phyloP scores from a whole-genome alignment of 768 basidiomycete genomes.

The Amanita jacksonii region DNA sequence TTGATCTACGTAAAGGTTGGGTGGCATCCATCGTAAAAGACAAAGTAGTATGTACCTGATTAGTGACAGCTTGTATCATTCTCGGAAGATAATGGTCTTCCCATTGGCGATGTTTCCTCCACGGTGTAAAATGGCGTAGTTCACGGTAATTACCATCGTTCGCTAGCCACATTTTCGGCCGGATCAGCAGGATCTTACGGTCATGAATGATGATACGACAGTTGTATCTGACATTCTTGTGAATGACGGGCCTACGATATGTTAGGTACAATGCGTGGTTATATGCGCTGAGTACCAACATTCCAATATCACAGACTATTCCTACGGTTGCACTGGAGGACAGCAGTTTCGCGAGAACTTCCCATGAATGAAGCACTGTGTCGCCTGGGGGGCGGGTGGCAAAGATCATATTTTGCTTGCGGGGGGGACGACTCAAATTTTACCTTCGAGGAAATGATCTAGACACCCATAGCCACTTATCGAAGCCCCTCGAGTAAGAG shows the following conservation, averaged over 20 bases:
- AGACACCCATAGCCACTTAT: slow-evolving; percentile 91
- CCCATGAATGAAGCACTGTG: slow-evolving; percentile 95
- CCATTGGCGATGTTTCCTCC: slow-evolving; percentile 80
- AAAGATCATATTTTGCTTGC: background rate
- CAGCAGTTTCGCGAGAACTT: slow-evolving; percentile 88
- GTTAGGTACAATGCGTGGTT: background rate
- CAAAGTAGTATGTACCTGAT: slow-evolving; percentile 46
- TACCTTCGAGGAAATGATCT: slow-evolving; percentile 96
- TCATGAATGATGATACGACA: slow-evolving; percentile 87
- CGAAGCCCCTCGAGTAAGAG: background rate
- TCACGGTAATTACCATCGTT: slow-evolving; percentile 97
- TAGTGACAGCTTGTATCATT: slow-evolving; percentile 81
- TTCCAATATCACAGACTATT: slow-evolving; percentile 96
- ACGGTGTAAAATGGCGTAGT: slow-evolving; percentile 87
- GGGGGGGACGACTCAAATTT: background rate
- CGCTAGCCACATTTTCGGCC: slow-evolving; percentile 99
- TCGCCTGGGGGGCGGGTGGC: slow-evolving; percentile 51
- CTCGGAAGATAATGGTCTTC: slow-evolving; percentile 91
- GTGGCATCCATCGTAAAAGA: background rate
- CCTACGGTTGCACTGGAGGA: slow-evolving; percentile 65
- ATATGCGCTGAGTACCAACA: slow-evolving; percentile 40
- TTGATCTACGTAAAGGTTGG: slow-evolving; percentile 41
- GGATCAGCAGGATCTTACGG: slow-evolving; percentile 82
- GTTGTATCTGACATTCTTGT: slow-evolving; percentile 98
- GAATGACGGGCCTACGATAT: slow-evolving; percentile 80